Percentiles rank a stretch among this genome's conserved stretches.
phyloP scores from a whole-genome alignment of 371 early-diverging fungal species.

The Sporodiniella umbellata region DNA sequence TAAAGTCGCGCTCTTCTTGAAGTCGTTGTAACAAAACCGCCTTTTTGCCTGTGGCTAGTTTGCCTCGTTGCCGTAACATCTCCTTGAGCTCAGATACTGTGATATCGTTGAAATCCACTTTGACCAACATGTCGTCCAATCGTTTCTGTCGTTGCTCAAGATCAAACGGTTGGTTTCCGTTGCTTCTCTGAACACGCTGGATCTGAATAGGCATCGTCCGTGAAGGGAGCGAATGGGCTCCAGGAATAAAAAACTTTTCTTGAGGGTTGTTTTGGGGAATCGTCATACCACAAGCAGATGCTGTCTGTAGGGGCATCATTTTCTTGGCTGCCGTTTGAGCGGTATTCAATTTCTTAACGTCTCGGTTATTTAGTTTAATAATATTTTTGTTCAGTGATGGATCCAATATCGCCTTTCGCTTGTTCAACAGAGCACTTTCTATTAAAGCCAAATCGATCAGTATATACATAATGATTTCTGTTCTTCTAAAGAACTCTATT shows the following conservation, averaged over 20 bases:
- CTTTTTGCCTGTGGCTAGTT: slow-evolving; percentile 73
- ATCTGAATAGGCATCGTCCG: slow-evolving; percentile 42
- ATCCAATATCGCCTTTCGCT: slow-evolving; percentile 12
- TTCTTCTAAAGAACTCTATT: neutral
- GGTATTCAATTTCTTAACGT: slow-evolving; percentile 3
- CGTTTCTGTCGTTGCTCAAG: slow-evolving; percentile 47
- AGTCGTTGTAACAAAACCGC: slow-evolving; percentile 60
- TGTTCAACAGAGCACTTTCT: slow-evolving; percentile 1
- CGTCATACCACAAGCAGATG: neutral
- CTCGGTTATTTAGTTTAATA: slow-evolving; percentile 2
- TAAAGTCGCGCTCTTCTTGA: slow-evolving; percentile 50
- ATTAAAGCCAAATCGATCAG: neutral
- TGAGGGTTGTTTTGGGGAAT: slow-evolving; percentile 1
- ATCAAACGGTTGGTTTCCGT: slow-evolving; percentile 28
- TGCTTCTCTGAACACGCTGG: slow-evolving; percentile 27
- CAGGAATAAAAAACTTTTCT: neutral
- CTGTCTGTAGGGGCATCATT: neutral
- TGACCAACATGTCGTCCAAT: slow-evolving; percentile 62
- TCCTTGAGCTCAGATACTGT: slow-evolving; percentile 78
- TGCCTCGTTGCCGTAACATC: slow-evolving; percentile 66
- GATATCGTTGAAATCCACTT: slow-evolving; percentile 71
- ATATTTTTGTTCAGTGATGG: slow-evolving; percentile 4
- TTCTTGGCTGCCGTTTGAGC: slow-evolving; percentile 1
- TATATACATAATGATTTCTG: neutral
- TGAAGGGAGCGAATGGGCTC: slow-evolving; percentile 17